Evolutionary conservation across 805 yeast species (phyloP), one percentile per base, ranked within the genome.

Genomic region (Pichia insulana): DNA sequence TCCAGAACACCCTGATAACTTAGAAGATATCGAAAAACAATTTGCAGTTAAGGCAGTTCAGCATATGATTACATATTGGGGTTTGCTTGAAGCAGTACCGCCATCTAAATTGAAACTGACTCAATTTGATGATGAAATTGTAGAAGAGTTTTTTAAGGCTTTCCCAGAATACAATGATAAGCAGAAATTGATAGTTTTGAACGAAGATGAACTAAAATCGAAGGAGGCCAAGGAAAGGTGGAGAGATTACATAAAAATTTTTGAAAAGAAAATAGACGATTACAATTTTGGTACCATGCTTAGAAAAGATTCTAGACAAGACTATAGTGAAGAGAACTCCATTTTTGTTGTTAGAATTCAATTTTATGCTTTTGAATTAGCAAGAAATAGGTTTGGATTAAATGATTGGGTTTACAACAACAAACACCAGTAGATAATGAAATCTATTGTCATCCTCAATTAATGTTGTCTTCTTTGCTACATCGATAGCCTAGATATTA

Each of bases 31-130:
- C 57, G 98, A 92, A 65, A 87, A 79, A 73, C 97, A 92, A 68
- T 92, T 92, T 58, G 97, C 98, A 34, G 98, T 92, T 46, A 86
- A 83, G 65, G 98, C 97, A 5, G 98, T 92, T 15, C 80, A 76
- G 63, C 97, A 92, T 62, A 92, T 95, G 45, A 95, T 87, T 58
- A 81, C 96, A 1, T 92, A 90, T 73, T 92, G 96, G 96, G 71
- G 72, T 37, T 63, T 92, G 45, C 65, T 92, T 42, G 73, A 74
- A 44, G 76, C 77, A 52, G 67, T 88, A 43, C 79, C 82, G 47
- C 97, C 95, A n/a, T 74, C 92, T 34, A 76, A 74, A 52, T 70
- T 90, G 49, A 83, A 78, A 59, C 69, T 84, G 47, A 83, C 92
- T 39, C 71, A 75, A 56, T 73, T 66, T 49, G 94, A 84, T 59